These are phyloP conservation scores for Psilocybe mexicana DNA, from an alignment of 1,284 basidiomycete genomes.

Conservation along the genomic window DNA sequence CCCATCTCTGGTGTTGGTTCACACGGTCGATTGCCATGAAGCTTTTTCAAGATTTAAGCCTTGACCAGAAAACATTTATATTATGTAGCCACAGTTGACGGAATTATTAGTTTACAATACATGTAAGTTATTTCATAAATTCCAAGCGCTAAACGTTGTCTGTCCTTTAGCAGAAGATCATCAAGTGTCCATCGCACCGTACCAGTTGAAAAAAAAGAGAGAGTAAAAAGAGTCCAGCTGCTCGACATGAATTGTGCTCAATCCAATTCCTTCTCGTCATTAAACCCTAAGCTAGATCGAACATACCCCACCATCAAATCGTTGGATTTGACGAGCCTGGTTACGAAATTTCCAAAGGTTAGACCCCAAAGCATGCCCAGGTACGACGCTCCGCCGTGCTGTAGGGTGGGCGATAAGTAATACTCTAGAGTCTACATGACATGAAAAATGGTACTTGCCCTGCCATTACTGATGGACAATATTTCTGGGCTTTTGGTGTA, in stretches of 20 bases:
- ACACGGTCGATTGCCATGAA: too few relatives aligned
- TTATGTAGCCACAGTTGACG: too few relatives aligned
- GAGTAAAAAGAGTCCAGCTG: not conserved
- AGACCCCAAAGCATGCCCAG: constrained; percentile 47
- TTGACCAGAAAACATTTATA: too few relatives aligned
- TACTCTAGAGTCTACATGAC: not conserved
- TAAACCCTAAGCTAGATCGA: constrained; percentile 16
- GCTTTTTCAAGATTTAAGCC: too few relatives aligned
- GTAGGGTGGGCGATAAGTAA: constrained; percentile 8
- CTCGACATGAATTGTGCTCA: not conserved
- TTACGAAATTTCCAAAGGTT: constrained; percentile 38
- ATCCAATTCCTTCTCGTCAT: not conserved
- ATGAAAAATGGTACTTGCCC: constrained; percentile 5
- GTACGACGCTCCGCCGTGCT: constrained; percentile 47
- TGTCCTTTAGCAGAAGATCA: constrained; percentile 18
- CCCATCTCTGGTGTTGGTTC: too few relatives aligned
- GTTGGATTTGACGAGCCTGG: constrained; percentile 31
- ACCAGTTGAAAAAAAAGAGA: not conserved
- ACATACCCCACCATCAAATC: constrained; percentile 21
- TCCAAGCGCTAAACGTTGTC: constrained; percentile 18
- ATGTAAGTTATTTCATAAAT: constrained; percentile 35
- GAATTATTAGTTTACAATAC: constrained; percentile 13
- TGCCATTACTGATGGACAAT: constrained; percentile 55
- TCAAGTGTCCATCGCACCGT: not conserved
- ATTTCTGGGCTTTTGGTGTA: constrained; percentile 51